Evolutionary conservation across 345 rosid species (phyloP).

Genomic region (Salix arbutifolia): DNA sequence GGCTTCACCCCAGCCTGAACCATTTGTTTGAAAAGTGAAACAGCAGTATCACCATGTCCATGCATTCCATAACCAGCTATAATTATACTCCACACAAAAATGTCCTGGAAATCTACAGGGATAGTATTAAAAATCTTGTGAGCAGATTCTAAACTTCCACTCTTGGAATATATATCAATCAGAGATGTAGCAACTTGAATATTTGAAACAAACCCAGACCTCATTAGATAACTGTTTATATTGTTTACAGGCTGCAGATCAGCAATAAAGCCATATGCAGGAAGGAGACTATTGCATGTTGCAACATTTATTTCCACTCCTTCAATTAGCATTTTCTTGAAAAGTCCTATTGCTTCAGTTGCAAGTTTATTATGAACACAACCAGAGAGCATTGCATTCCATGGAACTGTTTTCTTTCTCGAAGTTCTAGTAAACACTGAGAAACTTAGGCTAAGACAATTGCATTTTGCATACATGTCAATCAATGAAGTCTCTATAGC

Average conservation of each 20-base stretch:
- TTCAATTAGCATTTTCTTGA: constrained; percentile 46
- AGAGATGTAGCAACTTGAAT: constrained; percentile 49
- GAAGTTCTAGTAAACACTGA: constrained; percentile 48
- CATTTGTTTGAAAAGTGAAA: constrained; percentile 60
- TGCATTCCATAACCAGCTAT: constrained; percentile 59
- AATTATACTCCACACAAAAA: constrained; percentile 54
- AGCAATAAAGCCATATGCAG: constrained; percentile 51
- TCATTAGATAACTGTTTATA: constrained; percentile 47
- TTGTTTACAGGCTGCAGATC: constrained; percentile 47
- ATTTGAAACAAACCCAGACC: constrained; percentile 48
- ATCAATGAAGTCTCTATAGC: constrained; percentile 69
- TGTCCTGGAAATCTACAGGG: constrained; percentile 41
- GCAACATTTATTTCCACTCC: constrained; percentile 45
- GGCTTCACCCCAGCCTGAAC: constrained; percentile 50
- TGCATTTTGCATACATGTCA: constrained; percentile 82
- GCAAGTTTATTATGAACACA: constrained; percentile 43
- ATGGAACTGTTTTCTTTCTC: constrained; percentile 48
- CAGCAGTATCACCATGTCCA: constrained; percentile 49
- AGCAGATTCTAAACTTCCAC: constrained; percentile 54
- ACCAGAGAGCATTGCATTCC: constrained; percentile 74
- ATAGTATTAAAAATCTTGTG: constrained; percentile 45
- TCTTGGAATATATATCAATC: constrained; percentile 56
- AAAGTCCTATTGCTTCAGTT: constrained; percentile 41
- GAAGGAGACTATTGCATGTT: constrained; percentile 61
- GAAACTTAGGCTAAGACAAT: constrained; percentile 46